These are phyloP conservation scores for Strobilomyces dryophilus DNA, from an alignment of 768 basidiomycete genomes.

Conservation along the genomic window DNA sequence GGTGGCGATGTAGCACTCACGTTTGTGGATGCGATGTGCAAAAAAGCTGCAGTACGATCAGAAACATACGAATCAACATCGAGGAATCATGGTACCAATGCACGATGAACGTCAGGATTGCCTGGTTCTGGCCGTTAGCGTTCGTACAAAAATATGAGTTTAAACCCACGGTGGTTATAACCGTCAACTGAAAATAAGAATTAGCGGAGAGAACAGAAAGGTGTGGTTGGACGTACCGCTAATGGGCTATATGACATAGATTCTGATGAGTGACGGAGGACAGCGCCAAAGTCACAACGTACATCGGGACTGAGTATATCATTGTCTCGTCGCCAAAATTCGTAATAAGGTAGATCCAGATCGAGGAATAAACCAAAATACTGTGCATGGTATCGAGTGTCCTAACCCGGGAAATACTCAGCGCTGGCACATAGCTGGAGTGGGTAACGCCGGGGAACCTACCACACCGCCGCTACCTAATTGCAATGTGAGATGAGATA, in stretches of 20 bases:
- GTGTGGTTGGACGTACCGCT: constrained; percentile 19
- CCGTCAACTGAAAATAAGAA: constrained; percentile 20
- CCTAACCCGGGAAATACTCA: constrained; percentile 8
- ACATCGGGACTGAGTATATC: constrained; percentile 47
- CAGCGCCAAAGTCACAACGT: not conserved
- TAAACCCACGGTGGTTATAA: constrained; percentile 29
- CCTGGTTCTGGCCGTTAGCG: constrained; percentile 31
- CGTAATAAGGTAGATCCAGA: constrained; percentile 43
- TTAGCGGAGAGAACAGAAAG: not conserved
- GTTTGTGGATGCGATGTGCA: constrained; percentile 12
- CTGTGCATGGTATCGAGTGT: constrained; percentile 39
- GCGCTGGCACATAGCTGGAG: not conserved
- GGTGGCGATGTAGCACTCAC: not conserved
- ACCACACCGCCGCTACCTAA: constrained; percentile 29
- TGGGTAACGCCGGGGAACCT: not conserved
- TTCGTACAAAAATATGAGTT: not conserved
- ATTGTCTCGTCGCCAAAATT: constrained; percentile 37
- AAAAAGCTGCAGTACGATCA: constrained; percentile 4
- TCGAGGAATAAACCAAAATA: constrained; percentile 35
- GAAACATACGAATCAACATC: not conserved
- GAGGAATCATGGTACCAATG: constrained; percentile 36
- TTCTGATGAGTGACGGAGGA: not conserved
- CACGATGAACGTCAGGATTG: constrained; percentile 45
- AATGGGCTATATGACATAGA: constrained; percentile 14
- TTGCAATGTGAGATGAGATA: not conserved